These are phyloP conservation scores for Leavenworthia alabamica DNA, from an alignment of 345 rosid species.

Conservation along the genomic window DNA sequence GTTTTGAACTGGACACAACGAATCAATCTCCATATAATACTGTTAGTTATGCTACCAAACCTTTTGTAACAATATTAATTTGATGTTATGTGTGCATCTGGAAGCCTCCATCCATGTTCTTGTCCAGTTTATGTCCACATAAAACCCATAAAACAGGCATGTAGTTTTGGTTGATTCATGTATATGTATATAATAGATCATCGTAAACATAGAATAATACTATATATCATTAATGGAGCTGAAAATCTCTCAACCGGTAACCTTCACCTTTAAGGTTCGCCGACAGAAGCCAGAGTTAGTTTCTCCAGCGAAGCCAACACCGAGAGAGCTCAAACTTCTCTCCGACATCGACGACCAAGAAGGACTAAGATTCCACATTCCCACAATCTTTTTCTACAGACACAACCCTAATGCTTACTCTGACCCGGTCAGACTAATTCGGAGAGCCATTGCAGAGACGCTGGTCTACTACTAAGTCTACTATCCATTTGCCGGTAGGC, in stretches of 20 bases:
- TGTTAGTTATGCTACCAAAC: too few relatives aligned
- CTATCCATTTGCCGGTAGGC: slow-evolving; percentile 35
- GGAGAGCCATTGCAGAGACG: slow-evolving; percentile 23
- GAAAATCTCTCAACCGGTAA: background rate
- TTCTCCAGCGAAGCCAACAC: slow-evolving; percentile 44
- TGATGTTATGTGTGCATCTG: too few relatives aligned
- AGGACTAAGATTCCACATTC: slow-evolving; percentile 39
- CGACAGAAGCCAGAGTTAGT: slow-evolving; percentile 34
- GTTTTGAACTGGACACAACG: too few relatives aligned
- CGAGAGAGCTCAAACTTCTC: slow-evolving; percentile 38
- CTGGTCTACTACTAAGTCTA: slow-evolving; percentile 25
- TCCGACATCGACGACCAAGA: slow-evolving; percentile 60
- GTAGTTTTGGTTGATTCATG: too few relatives aligned
- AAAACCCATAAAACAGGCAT: too few relatives aligned
- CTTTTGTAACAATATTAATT: too few relatives aligned
- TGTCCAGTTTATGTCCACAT: too few relatives aligned
- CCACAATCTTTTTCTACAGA: slow-evolving; percentile 32
- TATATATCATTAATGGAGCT: background rate
- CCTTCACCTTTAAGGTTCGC: slow-evolving; percentile 33
- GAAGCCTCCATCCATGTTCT: too few relatives aligned
- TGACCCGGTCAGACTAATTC: slow-evolving; percentile 23
- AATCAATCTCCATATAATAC: too few relatives aligned
- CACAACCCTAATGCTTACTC: slow-evolving; percentile 14
- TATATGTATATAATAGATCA: too few relatives aligned
- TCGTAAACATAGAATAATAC: too few relatives aligned